Base-by-base conservation (phyloP, 768 basidiomycete species). In the Pisolithus microcarpus region DNA sequence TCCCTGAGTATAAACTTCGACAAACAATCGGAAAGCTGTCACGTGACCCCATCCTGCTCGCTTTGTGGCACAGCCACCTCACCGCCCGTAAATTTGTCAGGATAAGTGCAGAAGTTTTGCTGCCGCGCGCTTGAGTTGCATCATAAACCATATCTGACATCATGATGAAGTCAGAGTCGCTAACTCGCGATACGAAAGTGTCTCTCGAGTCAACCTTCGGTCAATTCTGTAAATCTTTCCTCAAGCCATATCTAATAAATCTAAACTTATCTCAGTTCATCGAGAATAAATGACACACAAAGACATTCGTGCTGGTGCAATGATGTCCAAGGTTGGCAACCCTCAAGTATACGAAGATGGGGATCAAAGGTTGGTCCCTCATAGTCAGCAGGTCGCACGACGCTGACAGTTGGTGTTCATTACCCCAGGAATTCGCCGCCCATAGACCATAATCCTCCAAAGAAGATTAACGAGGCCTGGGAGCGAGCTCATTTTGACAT, bases 281-380 rank as follows among this genome's bases (percentile, higher is more conserved):
- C 8, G 18, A 21, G n/a, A 4, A 40, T 39, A 49, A 40, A 64
- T 64, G 61, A 59, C 59, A 0, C 38, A 44, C 5, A 18, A 11
- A 16, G 56, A 62, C 38, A 43, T 42, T 44, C 56, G 51, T 49
- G 62, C 64, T 9, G 62, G 66, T 13, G 64, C 75, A 53, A 78
- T 79, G 76, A 72, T 72, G 60, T 78, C 77, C 43, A 74, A 73
- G 48, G 73, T 74, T 39, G 76, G 75, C n/a, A 75, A 73, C 54
- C 58, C 68, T 2, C 77, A 77, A 28, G 65, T 74, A 38, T 75
- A 78, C 62, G 67, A 75, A 40, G 74, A 65, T 43, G 68, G 71
- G 19, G 77, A 79, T 46, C 77, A 79, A 56, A 72, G 72, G 76
- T 56, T n/a, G 34, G 36, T 26, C 30, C 49, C 28, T 45, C 44